Base-by-base conservation (phyloP, 768 basidiomycete species). In the Russula compacta region DNA sequence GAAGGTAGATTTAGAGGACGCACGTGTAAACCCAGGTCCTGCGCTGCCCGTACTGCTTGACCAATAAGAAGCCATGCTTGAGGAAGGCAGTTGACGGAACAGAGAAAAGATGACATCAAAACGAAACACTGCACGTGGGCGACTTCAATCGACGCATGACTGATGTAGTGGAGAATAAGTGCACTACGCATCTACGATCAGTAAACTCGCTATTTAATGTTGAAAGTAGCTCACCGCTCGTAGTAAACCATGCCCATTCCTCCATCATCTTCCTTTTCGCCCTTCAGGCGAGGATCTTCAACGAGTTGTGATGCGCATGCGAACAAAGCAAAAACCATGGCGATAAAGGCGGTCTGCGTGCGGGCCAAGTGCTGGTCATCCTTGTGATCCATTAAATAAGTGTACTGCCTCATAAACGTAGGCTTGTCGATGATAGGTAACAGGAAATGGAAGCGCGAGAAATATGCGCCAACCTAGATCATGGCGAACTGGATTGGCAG, bases 11-110 rank as follows among this genome's bases (percentile, higher is more conserved):
- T 19, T 19, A 36, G 47, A 60, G 54, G 52, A 71, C 90, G 78
- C 75, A 94, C 92, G 75, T 95, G 93, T 67, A 95, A 80, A 48
- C 93, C 93, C 44, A 95, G 78, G 75, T 95, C 93, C 72, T 95
- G 93, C 3, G 89, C 92, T 61, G 84, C 84, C 61, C 93, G 84
- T 50, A 95, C 83, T 24, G 90, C 93, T 71, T 95, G 93, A 46
- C 93, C 93, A 57, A 93, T 83, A 59, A 94, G 79, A 64, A 95
- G 82, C 93, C 93, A 95, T 35, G 92, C 91, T 74, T 94, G 93
- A 3, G 93, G 93, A 54, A 95, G 81, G 70, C 92, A 93, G 69
- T 95, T 95, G 67, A 95, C 81, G 56, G 92, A 92, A 70, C 92
- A 94, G 61, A 95, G 77, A 76, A 93, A 95, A 1, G 92, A 87